Percentiles rank a stretch among this genome's conserved stretches.
Conservation (phyloP, 2,329 filamentous ascomycete species). For the Aspergillus unguis region DNA sequence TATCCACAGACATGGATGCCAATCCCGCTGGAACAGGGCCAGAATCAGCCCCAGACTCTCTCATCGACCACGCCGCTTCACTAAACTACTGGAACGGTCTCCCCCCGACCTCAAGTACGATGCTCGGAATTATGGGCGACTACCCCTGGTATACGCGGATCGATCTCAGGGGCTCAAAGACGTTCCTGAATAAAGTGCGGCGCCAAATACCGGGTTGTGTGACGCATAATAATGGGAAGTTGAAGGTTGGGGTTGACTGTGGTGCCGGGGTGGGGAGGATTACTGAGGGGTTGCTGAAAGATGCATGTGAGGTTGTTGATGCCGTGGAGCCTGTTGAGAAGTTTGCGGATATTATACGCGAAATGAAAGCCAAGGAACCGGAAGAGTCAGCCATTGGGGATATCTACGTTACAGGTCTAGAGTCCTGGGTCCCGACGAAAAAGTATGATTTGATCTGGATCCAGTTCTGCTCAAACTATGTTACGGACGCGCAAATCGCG, state of each 20-base stretch:
- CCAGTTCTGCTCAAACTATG: slow-evolving; percentile 85
- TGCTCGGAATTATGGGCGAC: slow-evolving; percentile 59
- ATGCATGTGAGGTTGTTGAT: slow-evolving; percentile 69
- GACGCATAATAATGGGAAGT: slow-evolving; percentile 15
- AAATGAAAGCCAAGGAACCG: slow-evolving; percentile 30
- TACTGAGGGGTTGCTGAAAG: slow-evolving; percentile 71
- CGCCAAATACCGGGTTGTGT: slow-evolving; percentile 20
- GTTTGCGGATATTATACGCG: slow-evolving; percentile 64
- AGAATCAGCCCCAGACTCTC: slow-evolving; percentile 10
- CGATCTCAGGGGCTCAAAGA: slow-evolving; percentile 66
- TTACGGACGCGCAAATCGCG: slow-evolving; percentile 70
- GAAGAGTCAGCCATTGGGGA: slow-evolving; percentile 46
- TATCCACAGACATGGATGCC: too few relatives aligned
- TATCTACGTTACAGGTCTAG: slow-evolving; percentile 70
- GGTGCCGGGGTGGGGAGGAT: slow-evolving; percentile 76
- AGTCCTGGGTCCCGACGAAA: slow-evolving; percentile 60
- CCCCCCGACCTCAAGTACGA: slow-evolving; percentile 53
- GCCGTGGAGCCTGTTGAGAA: slow-evolving; percentile 80
- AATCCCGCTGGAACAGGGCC: too few relatives aligned
- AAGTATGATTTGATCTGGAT: slow-evolving; percentile 81
- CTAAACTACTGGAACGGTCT: slow-evolving; percentile 37
- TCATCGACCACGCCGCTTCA: slow-evolving; percentile 35
- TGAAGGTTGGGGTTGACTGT: slow-evolving; percentile 53
- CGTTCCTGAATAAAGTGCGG: slow-evolving; percentile 65
- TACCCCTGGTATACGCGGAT: slow-evolving; percentile 65